Evolutionary conservation across 2,329 filamentous ascomycete species (phyloP), one percentile per base, ranked within the genome.

Genomic region (Gaeumannomyces tritici): DNA sequence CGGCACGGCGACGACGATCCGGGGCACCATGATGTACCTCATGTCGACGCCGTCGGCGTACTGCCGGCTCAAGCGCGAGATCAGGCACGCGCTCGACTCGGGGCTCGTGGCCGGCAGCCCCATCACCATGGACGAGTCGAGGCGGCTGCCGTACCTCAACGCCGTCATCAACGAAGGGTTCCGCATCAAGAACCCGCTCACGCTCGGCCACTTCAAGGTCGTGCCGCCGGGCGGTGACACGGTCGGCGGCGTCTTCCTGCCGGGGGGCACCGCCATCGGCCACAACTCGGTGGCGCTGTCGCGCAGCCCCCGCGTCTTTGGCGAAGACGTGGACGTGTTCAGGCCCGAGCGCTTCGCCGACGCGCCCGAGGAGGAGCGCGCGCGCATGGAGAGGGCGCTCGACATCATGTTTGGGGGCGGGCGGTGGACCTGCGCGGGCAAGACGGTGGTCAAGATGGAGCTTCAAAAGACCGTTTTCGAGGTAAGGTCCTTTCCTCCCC

Each of bases 221-320:
- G 57, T 66, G 35, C 62, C 66, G 31, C 4, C 64, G 47, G 33
- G 62, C 2, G 67, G 65, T 13, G 62, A 64, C 27, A 66, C 58
- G 8, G 55, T 65, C 24, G 56, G 60, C 33, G 66, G 65, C 61
- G 59, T 60, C 15, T 64, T 63, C 56, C 33, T 68, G 12, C 67
- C 67, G 21, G 63, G 28, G 0, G 67, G 65, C 1, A 67, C 66
- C 0, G 81, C 83, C 59, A 80, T 86, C 2, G 84, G 83, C 8
- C 84, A 80, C 69, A 85, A 81, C 66, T 76, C 83, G 0, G 86
- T 83, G 81, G 83, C 85, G 1, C 70, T 88, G 9, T 84, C 88
- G 26, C 55, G 47, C 58, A 63, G 65, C 24, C 57, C 62, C 31
- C 59, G 11, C 4, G 31, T 62, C 3, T 74, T 70, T 62, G 75